phyloP scores from a whole-genome alignment of 805 yeast genomes.

The Zygotorulaspora sp. region DNA sequence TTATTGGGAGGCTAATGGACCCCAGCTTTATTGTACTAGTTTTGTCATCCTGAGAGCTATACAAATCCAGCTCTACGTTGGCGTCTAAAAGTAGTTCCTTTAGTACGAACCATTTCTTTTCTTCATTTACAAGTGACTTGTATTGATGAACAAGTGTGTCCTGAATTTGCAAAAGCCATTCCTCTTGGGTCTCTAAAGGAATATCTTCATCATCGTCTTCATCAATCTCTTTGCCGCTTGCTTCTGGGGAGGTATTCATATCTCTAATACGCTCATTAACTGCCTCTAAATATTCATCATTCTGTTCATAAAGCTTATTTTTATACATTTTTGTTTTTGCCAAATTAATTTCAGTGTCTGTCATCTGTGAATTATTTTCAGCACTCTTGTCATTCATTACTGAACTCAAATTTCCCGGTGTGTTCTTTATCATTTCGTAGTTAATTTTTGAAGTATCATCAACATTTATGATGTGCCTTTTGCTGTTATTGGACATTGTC shows the following conservation, averaged over 20 bases:
- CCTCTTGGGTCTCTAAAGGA: slow-evolving; percentile 17
- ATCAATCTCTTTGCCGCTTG: neutral
- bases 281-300: slow-evolving; percentile 25
- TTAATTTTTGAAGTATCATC: slow-evolving; percentile 34
- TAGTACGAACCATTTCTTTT: slow-evolving; percentile 32
- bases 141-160: slow-evolving; percentile 21
- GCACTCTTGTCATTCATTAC: neutral
- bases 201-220: slow-evolving; percentile 2
- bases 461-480: slow-evolving; percentile 31
- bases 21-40: slow-evolving; percentile 13
- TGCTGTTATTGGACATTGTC: slow-evolving; percentile 10
- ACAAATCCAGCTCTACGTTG: slow-evolving; percentile 32
- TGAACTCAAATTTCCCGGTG: slow-evolving; percentile 27
- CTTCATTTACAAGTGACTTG: slow-evolving; percentile 15
- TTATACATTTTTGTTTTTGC: slow-evolving; percentile 28
- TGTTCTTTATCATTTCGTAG: slow-evolving; percentile 33
- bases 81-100: slow-evolving; percentile 34
- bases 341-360: slow-evolving; percentile 22
- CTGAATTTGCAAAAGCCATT: slow-evolving; percentile 24
- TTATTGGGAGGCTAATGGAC: slow-evolving; percentile 15
- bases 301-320: slow-evolving; percentile 25
- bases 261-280: slow-evolving; percentile 11
- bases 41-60: slow-evolving; percentile 21
- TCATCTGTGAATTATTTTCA: slow-evolving; percentile 8
- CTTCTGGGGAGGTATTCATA: slow-evolving; percentile 1